Percentiles rank a stretch among this genome's conserved stretches.
phyloP scores from a whole-genome alignment of 2,329 filamentous ascomycete species.

The Aureobasidium sp. region DNA sequence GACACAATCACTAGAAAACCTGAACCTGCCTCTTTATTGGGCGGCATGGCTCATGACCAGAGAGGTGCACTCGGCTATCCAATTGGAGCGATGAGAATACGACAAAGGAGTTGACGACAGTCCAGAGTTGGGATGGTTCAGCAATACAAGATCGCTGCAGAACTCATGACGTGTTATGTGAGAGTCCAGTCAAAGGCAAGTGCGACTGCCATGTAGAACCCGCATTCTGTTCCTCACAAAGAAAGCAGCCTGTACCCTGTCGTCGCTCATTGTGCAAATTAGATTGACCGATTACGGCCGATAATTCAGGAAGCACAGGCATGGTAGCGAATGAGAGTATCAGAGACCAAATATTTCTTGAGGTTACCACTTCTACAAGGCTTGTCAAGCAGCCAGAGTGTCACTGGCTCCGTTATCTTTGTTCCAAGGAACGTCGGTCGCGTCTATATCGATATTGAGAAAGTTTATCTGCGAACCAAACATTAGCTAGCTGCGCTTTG shows the following conservation, averaged over 20 bases:
- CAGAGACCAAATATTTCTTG: not conserved
- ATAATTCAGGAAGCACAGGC: not conserved
- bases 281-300: not conserved
- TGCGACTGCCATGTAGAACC: not conserved
- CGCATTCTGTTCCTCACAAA: not conserved
- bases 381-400: not conserved
- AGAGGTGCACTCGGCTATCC: not conserved
- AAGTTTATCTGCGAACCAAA: conserved; percentile 20
- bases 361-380: not conserved
- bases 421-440: conserved; percentile 16
- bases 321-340: not conserved
- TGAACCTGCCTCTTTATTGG: conserved; percentile 6
- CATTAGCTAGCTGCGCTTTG: not conserved
- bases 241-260: not conserved
- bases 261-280: not conserved
- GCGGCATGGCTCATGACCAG: not conserved
- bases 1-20: too few relatives aligned
- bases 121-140: not conserved
- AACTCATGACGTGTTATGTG: not conserved
- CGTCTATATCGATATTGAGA: conserved; percentile 18
- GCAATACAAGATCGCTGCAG: not conserved
- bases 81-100: not conserved
- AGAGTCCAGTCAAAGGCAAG: not conserved
- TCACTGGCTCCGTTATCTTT: not conserved
- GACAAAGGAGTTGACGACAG: not conserved